Evolutionary conservation across 208 protist species (phyloP).

Genomic region (Entamoeba invadens): DNA sequence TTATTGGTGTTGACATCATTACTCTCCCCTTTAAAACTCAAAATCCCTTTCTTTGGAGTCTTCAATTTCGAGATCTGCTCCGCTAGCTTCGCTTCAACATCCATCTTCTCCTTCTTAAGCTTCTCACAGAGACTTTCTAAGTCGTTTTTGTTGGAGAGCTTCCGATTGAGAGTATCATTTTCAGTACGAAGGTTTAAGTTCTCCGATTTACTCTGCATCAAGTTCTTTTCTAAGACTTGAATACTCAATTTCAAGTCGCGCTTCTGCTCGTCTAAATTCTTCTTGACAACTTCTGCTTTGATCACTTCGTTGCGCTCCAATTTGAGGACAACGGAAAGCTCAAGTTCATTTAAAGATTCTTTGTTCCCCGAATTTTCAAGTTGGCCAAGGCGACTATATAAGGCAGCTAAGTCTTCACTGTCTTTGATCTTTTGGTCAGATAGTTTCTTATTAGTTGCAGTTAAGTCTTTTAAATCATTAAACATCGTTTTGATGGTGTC

Average conservation of each 20-base stretch:
- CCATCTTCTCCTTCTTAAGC: background rate
- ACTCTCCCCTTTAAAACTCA: background rate
- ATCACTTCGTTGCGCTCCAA: background rate
- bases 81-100: background rate
- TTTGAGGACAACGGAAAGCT: background rate
- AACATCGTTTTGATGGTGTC: background rate
- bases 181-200: background rate
- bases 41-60: background rate
- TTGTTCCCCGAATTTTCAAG: background rate
- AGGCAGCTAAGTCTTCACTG: background rate
- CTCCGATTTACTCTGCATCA: background rate
- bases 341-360: background rate
- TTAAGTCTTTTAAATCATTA: background rate
- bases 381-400: background rate
- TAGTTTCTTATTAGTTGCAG: background rate
- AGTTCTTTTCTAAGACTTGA: background rate
- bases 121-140: background rate
- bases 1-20: background rate
- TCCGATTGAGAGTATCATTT: background rate
- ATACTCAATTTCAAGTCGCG: background rate
- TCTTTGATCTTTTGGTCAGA: background rate
- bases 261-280: background rate
- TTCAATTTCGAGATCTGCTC: background rate
- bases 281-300: background rate
- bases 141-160: background rate